Evolutionary conservation across 2,329 filamentous ascomycete genomes (phyloP).

Genomic region (Clonostachys rhizophaga): DNA sequence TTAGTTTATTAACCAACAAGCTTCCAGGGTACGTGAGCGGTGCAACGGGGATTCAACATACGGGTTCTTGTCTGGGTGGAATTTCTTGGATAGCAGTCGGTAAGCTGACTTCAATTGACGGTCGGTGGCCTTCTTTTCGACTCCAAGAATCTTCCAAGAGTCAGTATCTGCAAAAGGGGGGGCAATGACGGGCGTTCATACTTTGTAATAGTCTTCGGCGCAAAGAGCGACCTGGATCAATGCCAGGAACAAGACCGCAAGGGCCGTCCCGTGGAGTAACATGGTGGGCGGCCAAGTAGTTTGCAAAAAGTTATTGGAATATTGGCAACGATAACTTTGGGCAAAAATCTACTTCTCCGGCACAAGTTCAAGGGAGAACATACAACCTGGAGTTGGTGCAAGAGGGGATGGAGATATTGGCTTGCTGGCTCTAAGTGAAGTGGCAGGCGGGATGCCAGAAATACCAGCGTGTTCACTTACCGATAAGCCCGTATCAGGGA

Average conservation of each 20-base stretch:
- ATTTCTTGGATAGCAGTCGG: constrained; percentile 87
- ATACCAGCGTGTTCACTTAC: too few relatives aligned
- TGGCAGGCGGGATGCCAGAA: too few relatives aligned
- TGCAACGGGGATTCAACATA: constrained; percentile 36
- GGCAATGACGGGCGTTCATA: constrained; percentile 19
- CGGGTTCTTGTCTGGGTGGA: constrained; percentile 97
- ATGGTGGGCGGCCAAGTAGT: constrained; percentile 26
- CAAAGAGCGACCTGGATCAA: constrained; percentile 50
- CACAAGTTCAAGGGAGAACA: too few relatives aligned
- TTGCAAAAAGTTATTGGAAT: not conserved
- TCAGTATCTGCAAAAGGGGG: not conserved
- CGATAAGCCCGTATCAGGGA: too few relatives aligned
- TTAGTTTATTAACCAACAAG: not conserved
- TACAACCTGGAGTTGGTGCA: too few relatives aligned
- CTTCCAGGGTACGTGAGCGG: not conserved
- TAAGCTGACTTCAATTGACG: constrained; percentile 93
- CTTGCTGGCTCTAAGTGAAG: too few relatives aligned
- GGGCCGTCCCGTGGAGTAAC: constrained; percentile 44
- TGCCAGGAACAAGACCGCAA: constrained; percentile 43
- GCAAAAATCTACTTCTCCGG: too few relatives aligned
- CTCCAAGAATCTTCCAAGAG: constrained; percentile 62
- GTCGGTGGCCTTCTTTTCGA: constrained; percentile 75
- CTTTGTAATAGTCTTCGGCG: constrained; percentile 77
- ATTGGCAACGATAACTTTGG: too few relatives aligned
- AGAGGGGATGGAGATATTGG: too few relatives aligned